Conservation (phyloP, 1,139 yeast species). For the Yamadazyma jaroonii region DNA sequence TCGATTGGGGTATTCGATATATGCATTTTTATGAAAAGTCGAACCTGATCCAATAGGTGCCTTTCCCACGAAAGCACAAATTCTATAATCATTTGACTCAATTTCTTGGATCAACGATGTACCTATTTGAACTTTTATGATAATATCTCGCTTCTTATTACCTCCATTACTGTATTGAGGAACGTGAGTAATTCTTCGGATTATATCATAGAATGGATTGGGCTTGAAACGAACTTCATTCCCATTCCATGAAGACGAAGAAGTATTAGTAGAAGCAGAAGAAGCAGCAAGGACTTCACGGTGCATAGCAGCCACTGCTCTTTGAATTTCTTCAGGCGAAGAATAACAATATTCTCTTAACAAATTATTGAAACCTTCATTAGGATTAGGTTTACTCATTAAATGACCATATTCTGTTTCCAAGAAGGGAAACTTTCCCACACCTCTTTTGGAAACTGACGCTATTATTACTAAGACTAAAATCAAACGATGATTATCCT, state of each 20-base stretch:
- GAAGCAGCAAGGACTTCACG: no score
- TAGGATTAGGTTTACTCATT: not conserved
- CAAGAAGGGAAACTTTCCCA: not conserved
- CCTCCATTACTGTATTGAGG: constrained; percentile 28
- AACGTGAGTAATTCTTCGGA: constrained; percentile 41
- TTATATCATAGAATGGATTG: constrained; percentile 52
- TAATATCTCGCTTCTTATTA: constrained; percentile 36
- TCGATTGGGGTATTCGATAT: constrained; percentile 50
- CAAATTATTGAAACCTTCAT: not conserved
- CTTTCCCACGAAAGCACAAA: constrained; percentile 4
- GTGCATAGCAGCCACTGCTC: no score
- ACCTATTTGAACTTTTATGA: constrained; percentile 21
- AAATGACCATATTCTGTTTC: not conserved
- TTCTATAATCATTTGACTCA: not conserved
- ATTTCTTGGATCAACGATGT: no score
- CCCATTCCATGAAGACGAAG: no score
- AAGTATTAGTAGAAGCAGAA: no score
- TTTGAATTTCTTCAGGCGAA: no score
- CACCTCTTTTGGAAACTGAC: not conserved
- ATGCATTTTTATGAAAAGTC: not conserved
- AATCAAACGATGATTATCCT: not conserved
- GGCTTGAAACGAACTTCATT: constrained; percentile 44
- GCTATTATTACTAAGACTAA: not conserved
- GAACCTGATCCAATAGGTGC: constrained; percentile 22
- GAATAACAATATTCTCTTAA: not conserved